Percentiles rank a stretch among this genome's conserved stretches.
phyloP scores from a whole-genome alignment of 2,329 filamentous ascomycete genomes.

The Claviceps capensis region DNA sequence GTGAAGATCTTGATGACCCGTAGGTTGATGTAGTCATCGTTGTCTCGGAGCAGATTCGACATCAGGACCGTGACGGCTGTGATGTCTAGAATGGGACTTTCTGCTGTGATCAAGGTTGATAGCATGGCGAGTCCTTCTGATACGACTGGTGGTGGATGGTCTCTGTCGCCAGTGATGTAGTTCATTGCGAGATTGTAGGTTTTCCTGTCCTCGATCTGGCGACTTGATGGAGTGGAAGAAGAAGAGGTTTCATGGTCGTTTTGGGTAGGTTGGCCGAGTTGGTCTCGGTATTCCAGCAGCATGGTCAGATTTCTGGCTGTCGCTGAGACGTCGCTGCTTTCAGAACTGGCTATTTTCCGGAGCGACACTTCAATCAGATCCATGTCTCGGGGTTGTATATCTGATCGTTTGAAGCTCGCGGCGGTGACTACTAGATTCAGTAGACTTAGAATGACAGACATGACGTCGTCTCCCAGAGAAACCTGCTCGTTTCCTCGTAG shows the following conservation, averaged over 20 bases:
- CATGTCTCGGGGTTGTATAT: slow-evolving; percentile 28
- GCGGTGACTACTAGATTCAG: slow-evolving; percentile 47
- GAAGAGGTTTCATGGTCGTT: slow-evolving; percentile 16
- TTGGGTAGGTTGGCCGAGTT: slow-evolving; percentile 31
- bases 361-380: slow-evolving; percentile 35
- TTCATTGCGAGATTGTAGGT: slow-evolving; percentile 48
- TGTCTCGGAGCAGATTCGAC: slow-evolving; percentile 48
- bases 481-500: slow-evolving; percentile 32
- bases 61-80: slow-evolving; percentile 49
- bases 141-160: slow-evolving; percentile 53
- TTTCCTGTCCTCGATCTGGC: slow-evolving; percentile 45
- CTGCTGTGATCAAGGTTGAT: slow-evolving; percentile 38
- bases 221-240: slow-evolving; percentile 26
- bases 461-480: slow-evolving; percentile 31
- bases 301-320: slow-evolving; percentile 44
- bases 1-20: slow-evolving; percentile 53
- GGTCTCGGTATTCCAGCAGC: slow-evolving; percentile 41
- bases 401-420: slow-evolving; percentile 38
- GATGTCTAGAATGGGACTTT: slow-evolving; percentile 50
- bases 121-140: slow-evolving; percentile 51
- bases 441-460: slow-evolving; percentile 43
- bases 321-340: slow-evolving; percentile 28
- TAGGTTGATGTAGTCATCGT: slow-evolving; percentile 59
- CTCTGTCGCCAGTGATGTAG: slow-evolving; percentile 43
- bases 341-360: slow-evolving; percentile 23